Conservation (phyloP, 1,284 basidiomycete genomes). For the Grifola frondosa region DNA sequence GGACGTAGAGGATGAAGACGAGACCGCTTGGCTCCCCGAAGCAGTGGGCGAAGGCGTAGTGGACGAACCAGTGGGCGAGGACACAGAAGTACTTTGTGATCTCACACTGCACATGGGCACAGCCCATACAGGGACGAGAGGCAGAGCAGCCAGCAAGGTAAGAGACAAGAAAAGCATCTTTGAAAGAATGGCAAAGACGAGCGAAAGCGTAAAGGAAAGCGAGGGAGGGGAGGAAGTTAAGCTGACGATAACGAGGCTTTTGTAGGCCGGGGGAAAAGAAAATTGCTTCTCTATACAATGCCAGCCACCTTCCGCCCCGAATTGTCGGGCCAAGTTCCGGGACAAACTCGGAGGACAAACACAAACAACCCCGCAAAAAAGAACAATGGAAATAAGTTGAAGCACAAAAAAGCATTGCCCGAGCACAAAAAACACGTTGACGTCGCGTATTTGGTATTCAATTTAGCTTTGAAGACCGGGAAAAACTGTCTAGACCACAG, state of each 20-base stretch:
- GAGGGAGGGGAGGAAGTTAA: not conserved
- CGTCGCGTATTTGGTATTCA: too few species aligned
- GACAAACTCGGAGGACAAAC: too few species aligned
- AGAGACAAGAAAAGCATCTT: conserved; percentile 6
- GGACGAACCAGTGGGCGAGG: conserved; percentile 7
- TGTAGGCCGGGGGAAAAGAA: conserved; percentile 2
- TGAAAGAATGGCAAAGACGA: not conserved
- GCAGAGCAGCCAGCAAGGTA: conserved; percentile 18
- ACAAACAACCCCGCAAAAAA: too few species aligned
- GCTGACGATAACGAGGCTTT: not conserved
- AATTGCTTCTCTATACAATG: too few species aligned
- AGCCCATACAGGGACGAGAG: conserved; percentile 28
- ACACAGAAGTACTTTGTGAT: conserved; percentile 12
- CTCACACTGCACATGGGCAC: conserved; percentile 31
- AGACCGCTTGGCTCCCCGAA: conserved; percentile 4
- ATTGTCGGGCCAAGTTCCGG: too few species aligned
- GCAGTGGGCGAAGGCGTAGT: conserved; percentile 3
- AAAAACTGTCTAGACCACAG: too few species aligned
- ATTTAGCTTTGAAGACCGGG: too few species aligned
- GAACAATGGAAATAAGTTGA: too few species aligned
- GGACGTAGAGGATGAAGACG: conserved; percentile 3
- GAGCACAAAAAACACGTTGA: too few species aligned
- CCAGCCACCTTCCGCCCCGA: too few species aligned
- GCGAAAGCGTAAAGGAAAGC: conserved; percentile 4
- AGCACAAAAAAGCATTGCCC: too few species aligned